Conservation (phyloP, 2,329 filamentous ascomycete species). For the Verticillium nubilum region DNA sequence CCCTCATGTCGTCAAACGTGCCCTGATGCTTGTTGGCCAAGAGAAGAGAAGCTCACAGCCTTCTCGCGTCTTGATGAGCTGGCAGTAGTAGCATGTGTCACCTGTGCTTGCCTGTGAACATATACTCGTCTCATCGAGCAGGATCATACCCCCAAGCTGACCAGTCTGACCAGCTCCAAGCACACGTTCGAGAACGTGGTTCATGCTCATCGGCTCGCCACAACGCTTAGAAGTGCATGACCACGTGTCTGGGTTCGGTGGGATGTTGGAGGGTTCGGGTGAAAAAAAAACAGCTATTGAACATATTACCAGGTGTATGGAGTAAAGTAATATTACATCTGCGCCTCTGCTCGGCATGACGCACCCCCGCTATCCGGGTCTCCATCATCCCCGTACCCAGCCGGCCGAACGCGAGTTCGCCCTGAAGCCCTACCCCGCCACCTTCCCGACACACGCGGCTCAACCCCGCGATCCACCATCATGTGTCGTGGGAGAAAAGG, state of each 20-base stretch:
- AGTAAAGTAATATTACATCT: neutral
- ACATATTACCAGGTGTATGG: neutral
- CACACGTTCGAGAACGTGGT: too few relatives aligned
- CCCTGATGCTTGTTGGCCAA: too few relatives aligned
- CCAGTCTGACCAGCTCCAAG: too few relatives aligned
- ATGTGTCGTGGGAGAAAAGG: neutral
- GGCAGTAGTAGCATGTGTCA: too few relatives aligned
- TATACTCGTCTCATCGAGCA: too few relatives aligned
- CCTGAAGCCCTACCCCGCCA: neutral
- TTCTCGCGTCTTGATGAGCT: too few relatives aligned
- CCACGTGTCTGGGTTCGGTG: neutral
- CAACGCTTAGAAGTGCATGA: neutral
- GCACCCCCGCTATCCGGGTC: slow-evolving; percentile 38
- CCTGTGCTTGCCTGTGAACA: too few relatives aligned
- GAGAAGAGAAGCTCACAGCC: too few relatives aligned
- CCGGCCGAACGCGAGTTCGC: slow-evolving; percentile 19
- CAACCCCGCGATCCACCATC: neutral
- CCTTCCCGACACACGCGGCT: neutral
- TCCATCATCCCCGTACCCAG: slow-evolving; percentile 41
- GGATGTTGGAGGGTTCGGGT: too few relatives aligned
- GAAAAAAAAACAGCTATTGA: neutral
- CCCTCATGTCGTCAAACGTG: too few relatives aligned
- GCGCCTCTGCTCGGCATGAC: neutral
- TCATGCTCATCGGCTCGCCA: neutral
- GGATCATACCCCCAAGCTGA: too few relatives aligned